Base-by-base conservation (phyloP, 2,329 filamentous ascomycete species). In the Gnomoniopsis sp. region DNA sequence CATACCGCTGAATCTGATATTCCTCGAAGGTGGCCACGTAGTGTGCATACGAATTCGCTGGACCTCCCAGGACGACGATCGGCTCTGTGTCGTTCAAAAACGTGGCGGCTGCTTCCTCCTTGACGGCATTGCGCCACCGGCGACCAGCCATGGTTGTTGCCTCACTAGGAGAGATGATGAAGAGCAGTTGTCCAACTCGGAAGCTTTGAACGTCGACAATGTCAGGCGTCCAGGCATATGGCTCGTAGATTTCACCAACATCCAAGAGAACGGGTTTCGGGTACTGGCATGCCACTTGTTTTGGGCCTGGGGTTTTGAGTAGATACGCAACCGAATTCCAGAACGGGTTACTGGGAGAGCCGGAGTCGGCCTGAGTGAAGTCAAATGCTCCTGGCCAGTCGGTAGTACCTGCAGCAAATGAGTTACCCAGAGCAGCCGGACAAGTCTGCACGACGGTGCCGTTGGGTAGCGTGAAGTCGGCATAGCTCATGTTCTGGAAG, bases 91-190 rank as follows among this genome's bases (percentile, higher is more conserved):
- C 67, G n/a, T 67, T 68, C 3, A 75, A 66, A 11, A 82, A 74
- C 1, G 77, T 66, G 12, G 65, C 60, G 1, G 70, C 66, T 6
- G 81, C 82, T 46, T 83, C 79, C 2, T 74, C 72, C 21, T 79
- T 76, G 55, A 95, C 79, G 1, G 90, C 88, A 60, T 83, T 79
- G 66, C 88, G 89, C 93, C 93, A 97, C 36, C 93, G 85, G 12
- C 93, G 85, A 1, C 93, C 93, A 1, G 90, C 83, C 93, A 96
- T 97, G 10, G 93, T 96, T 0, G 90, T 95, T 1, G 90, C 91
- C 74, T 97, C 93, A 49, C 91, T 90, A 0, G 92, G 88, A 30
- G 88, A 88, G n/a, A 96, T 82, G 64, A 96, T 87, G 63, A 96
- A 89, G 61, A 96, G 78, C 51, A 96, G 76, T 67, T 96, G 90